phyloP scores from a whole-genome alignment of 306 rosid species.

The Gastrolobium villosum region DNA sequence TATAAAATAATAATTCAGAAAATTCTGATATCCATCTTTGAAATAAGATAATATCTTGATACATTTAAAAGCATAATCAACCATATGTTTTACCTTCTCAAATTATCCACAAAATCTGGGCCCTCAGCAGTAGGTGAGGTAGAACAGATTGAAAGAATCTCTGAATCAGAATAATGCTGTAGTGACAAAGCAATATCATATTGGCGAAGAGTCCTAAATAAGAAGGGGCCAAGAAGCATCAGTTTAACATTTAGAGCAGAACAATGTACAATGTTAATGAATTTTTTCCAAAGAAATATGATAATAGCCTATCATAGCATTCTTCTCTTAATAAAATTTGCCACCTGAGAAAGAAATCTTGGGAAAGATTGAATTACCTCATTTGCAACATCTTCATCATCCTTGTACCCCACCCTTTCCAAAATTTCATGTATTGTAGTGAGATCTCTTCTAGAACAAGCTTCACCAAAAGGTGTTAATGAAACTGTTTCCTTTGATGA shows the following conservation, averaged over 20 bases:
- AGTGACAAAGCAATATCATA: constrained; percentile 52
- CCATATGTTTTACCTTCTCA: constrained; percentile 64
- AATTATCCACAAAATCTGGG: constrained; percentile 76
- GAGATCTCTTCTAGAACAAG: constrained; percentile 86
- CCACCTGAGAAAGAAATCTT: constrained; percentile 13
- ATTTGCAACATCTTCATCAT: constrained; percentile 92
- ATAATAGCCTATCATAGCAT: constrained; percentile 35
- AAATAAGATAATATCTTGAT: too few relatives aligned
- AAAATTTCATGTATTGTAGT: constrained; percentile 84
- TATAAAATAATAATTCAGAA: too few relatives aligned
- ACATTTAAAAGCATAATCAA: constrained; percentile 32
- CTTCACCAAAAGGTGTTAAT: constrained; percentile 80
- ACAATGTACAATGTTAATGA: neutral
- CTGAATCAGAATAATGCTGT: constrained; percentile 64
- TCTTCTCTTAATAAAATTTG: constrained; percentile 3
- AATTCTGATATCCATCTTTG: too few relatives aligned
- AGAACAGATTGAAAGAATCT: constrained; percentile 78
- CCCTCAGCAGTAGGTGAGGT: constrained; percentile 89
- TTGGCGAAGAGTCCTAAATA: constrained; percentile 63
- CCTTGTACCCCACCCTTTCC: constrained; percentile 80
- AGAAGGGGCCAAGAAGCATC: constrained; percentile 39
- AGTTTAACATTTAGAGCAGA: too few relatives aligned
- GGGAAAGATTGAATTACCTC: constrained; percentile 62
- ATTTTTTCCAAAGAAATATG: neutral
- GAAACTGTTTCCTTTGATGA: constrained; percentile 53